Base-by-base conservation (phyloP, 108 stramenopile genomes). In the Hondaea fermentalgiana region DNA sequence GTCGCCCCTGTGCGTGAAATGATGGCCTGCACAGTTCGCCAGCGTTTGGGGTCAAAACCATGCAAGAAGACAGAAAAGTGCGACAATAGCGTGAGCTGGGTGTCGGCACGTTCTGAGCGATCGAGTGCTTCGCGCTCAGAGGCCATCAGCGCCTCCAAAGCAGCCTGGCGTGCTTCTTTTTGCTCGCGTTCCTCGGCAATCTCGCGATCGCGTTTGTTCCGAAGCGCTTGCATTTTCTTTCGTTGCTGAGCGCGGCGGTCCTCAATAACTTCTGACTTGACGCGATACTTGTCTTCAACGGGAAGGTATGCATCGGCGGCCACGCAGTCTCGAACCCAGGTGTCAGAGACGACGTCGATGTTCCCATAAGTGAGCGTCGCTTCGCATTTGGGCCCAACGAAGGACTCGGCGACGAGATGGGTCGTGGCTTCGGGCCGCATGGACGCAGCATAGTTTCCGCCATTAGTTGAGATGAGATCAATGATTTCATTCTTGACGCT, bases 401-500 rank as follows among this genome's bases (percentile, higher is more conserved):
- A 47, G 51, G 76, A 83, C 51, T 83, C 76, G 45, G 76, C 76
- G 19, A 83, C 51, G 45, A 83, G 76, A 28, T 83, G 76, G 76
- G 76, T 83, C 64, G 64, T 69, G 14, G 64, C 25, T 16, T 69
- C 64, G 25, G 64, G 64, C 64, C 64, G 64, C 64, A 69, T 69
- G 14, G 64, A 69, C 25, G 64, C 64, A 6, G 64, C 64, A 3
- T 16, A 69, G 2, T 69, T 28, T 8, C 64, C 64, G 42, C 64
- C 64, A 23, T 69, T 69, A 16, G 17, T 42, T 8, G 35, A 69
- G 42, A 69, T 69, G 42, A 69, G 64, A 23, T 69, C 64, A 23
- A 69, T 42, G 17, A 69, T 69, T 23, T 69, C 64, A 17, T 69
- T 69, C 42, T 69, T 69, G 14, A 69, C 64, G 35, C 8, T 6